Evolutionary conservation across 257 asterid genomes (phyloP), one percentile per base, ranked within the genome.

Genomic region (Nicotiana undulata): DNA sequence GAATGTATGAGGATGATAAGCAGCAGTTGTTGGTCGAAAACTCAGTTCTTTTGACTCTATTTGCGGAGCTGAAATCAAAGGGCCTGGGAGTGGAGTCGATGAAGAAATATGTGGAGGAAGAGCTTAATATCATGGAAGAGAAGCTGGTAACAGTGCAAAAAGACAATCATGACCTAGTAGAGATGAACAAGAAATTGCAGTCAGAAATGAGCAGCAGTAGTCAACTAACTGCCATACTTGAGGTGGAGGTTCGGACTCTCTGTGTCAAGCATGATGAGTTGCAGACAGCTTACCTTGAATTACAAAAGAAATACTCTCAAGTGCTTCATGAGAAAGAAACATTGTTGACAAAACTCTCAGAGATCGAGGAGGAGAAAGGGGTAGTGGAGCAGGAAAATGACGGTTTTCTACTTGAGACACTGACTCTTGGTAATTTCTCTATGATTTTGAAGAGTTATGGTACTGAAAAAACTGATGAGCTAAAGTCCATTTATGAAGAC

Each of bases 1-100:
- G 82, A 22, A 84, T 85, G 84, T 81, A 86, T 10, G 92, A 92
- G 86, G 92, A 90, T 61, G 92, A 89, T 61, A 89, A 93, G 83
- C 92, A 90, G 75, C 84, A 85, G 86, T 89, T 91, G 51, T 68
- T 85, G 59, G 88, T 95, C 65, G 97, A 95, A 85, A 93, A 95
- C 83, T 89, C 95, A 1, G 93, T 90, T 88, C 90, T 95, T 17
- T 66, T 90, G 40, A 87, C 95, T 78, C 83, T 87, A 31, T 86
- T 90, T 26, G 85, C 88, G 89, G 92, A 93, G 87, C 81, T 92
- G 88, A 92, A 91, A 86, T 83, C 89, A 6, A 92, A 91, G 85
- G 89, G 93, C 44, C 58, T 80, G 44, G 93, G 89, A 74, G 84
- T 91, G n/a, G 93, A 92, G 83, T 82, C 87, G 8, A 89, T 89